Percentiles rank a stretch among this genome's conserved stretches.
These are phyloP conservation scores for Wickerhamomyces rabaulensis DNA, from an alignment of 805 yeast genomes.

Conservation along the genomic window DNA sequence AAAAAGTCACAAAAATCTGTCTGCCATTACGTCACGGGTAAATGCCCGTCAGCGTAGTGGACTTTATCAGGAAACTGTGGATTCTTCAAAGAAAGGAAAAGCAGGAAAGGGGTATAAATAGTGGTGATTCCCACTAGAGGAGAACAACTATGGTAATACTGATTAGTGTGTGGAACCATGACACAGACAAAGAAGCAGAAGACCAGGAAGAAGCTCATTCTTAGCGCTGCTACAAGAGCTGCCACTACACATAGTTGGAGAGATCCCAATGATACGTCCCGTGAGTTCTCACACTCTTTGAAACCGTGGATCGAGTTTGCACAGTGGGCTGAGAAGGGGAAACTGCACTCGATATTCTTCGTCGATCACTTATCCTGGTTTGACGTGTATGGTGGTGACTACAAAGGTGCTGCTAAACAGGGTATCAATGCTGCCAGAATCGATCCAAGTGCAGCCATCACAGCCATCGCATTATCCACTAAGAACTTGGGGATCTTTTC, in stretches of 20 bases:
- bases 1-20: too few relatives aligned
- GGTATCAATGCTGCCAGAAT: constrained; percentile 25
- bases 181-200: not conserved
- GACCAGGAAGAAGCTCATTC: not conserved
- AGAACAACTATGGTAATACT: too few relatives aligned
- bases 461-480: constrained; percentile 36
- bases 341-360: constrained; percentile 31
- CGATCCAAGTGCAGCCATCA: constrained; percentile 30
- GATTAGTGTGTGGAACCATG: too few relatives aligned
- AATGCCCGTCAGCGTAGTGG: too few relatives aligned
- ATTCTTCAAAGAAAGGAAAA: too few relatives aligned
- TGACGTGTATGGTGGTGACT: constrained; percentile 35
- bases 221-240: too few relatives aligned
- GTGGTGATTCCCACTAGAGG: too few relatives aligned
- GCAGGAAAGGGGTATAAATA: too few relatives aligned
- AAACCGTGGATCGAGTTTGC: constrained; percentile 31
- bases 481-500: constrained; percentile 33
- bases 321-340: constrained; percentile 31
- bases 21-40: too few relatives aligned
- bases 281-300: not conserved
- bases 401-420: constrained; percentile 26
- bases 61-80: too few relatives aligned
- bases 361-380: constrained; percentile 36
- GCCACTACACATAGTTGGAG: not conserved
- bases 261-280: not conserved